phyloP scores from a whole-genome alignment of 805 yeast genomes.

The Hanseniaspora lachancei region DNA sequence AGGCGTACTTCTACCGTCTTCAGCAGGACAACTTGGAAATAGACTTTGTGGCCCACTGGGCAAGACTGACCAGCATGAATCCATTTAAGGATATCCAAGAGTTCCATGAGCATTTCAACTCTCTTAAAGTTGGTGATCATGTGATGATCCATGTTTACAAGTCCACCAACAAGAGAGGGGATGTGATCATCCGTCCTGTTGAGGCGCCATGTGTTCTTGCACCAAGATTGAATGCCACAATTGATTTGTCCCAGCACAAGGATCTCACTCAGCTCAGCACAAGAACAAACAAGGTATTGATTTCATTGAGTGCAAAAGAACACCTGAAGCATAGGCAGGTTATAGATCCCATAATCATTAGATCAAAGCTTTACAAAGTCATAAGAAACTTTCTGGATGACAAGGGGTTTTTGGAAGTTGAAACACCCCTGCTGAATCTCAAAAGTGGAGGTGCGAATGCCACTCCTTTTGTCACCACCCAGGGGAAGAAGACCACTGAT shows the following conservation, averaged over 20 bases:
- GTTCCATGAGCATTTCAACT: neutral
- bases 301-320: slow-evolving; percentile 3
- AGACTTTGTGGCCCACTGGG: slow-evolving; percentile 11
- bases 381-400: slow-evolving; percentile 46
- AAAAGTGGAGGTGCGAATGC: slow-evolving; percentile 88
- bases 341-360: neutral
- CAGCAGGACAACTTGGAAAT: slow-evolving; percentile 10
- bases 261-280: neutral
- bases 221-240: slow-evolving; percentile 1
- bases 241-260: neutral
- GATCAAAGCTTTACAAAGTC: slow-evolving; percentile 33
- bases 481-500: slow-evolving; percentile 25
- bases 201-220: neutral
- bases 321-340: neutral
- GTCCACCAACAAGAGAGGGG: slow-evolving; percentile 4
- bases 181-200: neutral
- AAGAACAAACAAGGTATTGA: slow-evolving; percentile 2
- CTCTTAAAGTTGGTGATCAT: slow-evolving; percentile 9
- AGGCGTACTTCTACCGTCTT: slow-evolving; percentile 25
- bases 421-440: slow-evolving; percentile 68
- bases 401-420: slow-evolving; percentile 61
- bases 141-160: neutral
- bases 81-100: neutral
- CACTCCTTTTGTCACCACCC: slow-evolving; percentile 57
- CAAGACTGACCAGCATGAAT: neutral